These are phyloP conservation scores for Coemansia sp. DNA, from an alignment of 192 early-diverging fungal species.

Conservation along the genomic window DNA sequence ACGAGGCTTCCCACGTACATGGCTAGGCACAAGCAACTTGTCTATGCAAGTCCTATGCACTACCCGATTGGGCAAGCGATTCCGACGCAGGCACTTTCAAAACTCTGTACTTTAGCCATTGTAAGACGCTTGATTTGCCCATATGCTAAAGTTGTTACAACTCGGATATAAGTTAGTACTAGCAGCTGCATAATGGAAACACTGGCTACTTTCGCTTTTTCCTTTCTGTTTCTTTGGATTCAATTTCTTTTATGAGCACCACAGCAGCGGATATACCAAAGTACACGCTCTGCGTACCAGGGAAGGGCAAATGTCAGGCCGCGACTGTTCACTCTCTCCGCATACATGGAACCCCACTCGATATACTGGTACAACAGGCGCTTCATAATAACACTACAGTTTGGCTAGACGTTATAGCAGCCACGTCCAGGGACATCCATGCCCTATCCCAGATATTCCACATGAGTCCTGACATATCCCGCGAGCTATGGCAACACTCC, in stretches of 20 bases:
- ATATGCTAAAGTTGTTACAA: no score
- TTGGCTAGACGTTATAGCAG: slow-evolving; percentile 3
- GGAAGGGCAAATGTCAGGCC: background rate
- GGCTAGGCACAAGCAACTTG: no score
- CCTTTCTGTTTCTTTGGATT: no score
- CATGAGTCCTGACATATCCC: background rate
- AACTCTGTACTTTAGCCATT: no score
- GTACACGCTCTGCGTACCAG: slow-evolving; percentile 7
- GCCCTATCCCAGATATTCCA: background rate
- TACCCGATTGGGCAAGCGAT: no score
- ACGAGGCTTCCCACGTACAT: no score
- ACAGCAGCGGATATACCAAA: background rate
- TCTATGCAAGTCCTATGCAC: no score
- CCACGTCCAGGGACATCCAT: background rate
- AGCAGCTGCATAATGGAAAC: no score
- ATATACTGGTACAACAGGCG: background rate
- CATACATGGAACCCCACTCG: background rate
- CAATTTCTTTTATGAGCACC: background rate
- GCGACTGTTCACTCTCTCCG: background rate
- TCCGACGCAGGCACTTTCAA: no score
- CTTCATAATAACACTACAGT: background rate
- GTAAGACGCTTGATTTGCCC: no score
- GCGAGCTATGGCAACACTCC: background rate
- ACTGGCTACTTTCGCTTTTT: no score
- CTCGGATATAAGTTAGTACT: no score